Conservation (phyloP, 441 rosid species). For the Theobroma grandiflorum region DNA sequence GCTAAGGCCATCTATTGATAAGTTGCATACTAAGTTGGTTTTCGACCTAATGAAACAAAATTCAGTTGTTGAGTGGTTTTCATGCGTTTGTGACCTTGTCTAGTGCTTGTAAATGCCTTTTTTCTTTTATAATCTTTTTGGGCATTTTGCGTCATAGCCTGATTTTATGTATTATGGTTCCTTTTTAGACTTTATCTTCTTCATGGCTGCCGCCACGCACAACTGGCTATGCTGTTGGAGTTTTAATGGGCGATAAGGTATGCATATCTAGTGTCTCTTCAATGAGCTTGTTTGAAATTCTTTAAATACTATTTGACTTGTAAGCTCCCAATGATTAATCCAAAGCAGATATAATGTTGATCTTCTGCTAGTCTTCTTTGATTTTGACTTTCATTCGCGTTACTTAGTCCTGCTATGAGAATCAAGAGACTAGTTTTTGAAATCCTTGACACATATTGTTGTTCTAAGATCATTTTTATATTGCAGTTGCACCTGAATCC, state of each 20-base stretch:
- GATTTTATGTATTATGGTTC: slow-evolving; percentile 21
- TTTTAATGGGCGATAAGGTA: slow-evolving; percentile 83
- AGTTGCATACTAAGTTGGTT: background rate
- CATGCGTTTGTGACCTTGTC: background rate
- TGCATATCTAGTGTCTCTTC: slow-evolving; percentile 19
- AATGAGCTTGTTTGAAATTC: background rate
- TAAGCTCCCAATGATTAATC: background rate
- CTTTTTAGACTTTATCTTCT: slow-evolving; percentile 62
- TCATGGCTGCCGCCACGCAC: slow-evolving; percentile 57
- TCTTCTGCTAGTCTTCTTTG: background rate
- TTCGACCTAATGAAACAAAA: background rate
- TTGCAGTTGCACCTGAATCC: slow-evolving; percentile 92
- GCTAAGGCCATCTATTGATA: background rate
- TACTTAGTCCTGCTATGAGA: background rate
- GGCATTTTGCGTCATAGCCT: background rate
- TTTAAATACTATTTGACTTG: background rate
- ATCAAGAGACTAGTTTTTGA: background rate
- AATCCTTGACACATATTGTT: background rate
- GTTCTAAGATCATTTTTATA: slow-evolving; percentile 28
- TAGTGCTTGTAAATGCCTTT: background rate
- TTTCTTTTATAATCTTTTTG: background rate
- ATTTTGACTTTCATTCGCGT: slow-evolving; percentile 10
- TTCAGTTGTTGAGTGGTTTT: background rate
- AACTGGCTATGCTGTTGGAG: slow-evolving; percentile 73
- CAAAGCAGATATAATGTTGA: background rate